Evolutionary conservation across 371 early-diverging fungal genomes (phyloP), one percentile per base, ranked within the genome.

Genomic region (Syncephalis fuscata): DNA sequence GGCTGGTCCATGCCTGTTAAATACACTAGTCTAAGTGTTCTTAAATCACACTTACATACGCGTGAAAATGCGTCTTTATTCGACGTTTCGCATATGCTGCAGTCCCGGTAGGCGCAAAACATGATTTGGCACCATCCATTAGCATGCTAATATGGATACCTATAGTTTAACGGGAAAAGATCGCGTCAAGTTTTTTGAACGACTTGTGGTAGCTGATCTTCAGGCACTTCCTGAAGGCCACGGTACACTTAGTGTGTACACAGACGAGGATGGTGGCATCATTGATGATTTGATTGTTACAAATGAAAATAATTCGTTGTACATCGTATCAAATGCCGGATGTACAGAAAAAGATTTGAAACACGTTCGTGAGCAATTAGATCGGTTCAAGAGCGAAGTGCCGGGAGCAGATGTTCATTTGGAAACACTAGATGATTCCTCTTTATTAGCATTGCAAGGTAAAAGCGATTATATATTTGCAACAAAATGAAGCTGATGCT

Each of bases 1-100:
- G 98, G 96, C 2, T 95, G 89, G 78, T 65, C 71, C 48, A 93
- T 97, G 93, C 98, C 98, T 40, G 82, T 97, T 37, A 80, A 82
- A 59, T 97, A 94, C 64, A 44, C 67, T 26, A 70, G 68, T 54
- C 73, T 80, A 62, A 85, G 90, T 41, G 79, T 87, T 22, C 66
- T 91, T 36, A 83, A 85, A 16, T 87, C 89, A 17, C 93, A 93
- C 61, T 57, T 74, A 48, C 91, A 89, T 68, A 93, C 94, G 2
- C 75, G 98, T 55, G 63, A 78, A 56, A 78, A 88, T 51, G 89
- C 92, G 1, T 91, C 92, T 3, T 65, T 97, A 48, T 97, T 97
- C 63, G 98, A 97, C 66, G 98, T 97, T 26, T 88, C 91, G 24
- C 98, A 97, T 63, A 97, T 97, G 98, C 76, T 95, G 46, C 96